Evolutionary conservation across 2,329 filamentous ascomycete species (phyloP), one percentile per base, ranked within the genome.

Genomic region (Fusarium mundagurra): DNA sequence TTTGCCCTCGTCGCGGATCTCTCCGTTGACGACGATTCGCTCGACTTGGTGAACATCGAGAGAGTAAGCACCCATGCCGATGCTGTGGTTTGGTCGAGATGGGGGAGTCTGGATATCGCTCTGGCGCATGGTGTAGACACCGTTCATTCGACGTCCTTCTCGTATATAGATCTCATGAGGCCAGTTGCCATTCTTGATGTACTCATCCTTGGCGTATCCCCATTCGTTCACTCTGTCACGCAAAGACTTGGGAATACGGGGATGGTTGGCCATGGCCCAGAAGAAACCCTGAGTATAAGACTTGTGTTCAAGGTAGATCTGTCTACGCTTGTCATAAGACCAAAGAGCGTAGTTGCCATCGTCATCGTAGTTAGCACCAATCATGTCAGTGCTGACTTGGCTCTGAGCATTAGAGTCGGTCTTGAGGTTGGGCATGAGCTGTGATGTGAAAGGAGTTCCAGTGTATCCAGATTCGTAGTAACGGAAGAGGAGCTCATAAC

Each of bases 351-450:
- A 74, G 67, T 74, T 74, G 43, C 71, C 62, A n/a, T 50, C 20
- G 3, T 53, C 24, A 12, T 72, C 57, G 13, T 60, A 72, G 44
- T 73, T 74, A 4, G 59, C 71, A 5, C 71, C 72, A 11, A 74
- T 74, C n/a, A 72, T 61, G 27, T 74, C 72, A 12, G 72, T 74
- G 36, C 72, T 74, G 36, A 74, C 68, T 11, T 74, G 72, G 6
- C 72, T 63, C 24, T 59, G 60, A 16, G 72, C 72, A 44, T 74
- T 74, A 27, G 55, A 39, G 36, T 74, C 72, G 3, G 72, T 74
- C 68, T 74, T 74, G 53, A 74, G 24, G 10, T 74, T 74, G 29
- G 72, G 72, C 72, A 74, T 74, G 10, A 74, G 71, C 48, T 74
- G 72, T 11, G 31, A 62, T 9, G 72, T 74, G 38, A 74, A 74